Conservation (phyloP, 2,329 filamentous ascomycete genomes). For the Hypoxylon sp. region DNA sequence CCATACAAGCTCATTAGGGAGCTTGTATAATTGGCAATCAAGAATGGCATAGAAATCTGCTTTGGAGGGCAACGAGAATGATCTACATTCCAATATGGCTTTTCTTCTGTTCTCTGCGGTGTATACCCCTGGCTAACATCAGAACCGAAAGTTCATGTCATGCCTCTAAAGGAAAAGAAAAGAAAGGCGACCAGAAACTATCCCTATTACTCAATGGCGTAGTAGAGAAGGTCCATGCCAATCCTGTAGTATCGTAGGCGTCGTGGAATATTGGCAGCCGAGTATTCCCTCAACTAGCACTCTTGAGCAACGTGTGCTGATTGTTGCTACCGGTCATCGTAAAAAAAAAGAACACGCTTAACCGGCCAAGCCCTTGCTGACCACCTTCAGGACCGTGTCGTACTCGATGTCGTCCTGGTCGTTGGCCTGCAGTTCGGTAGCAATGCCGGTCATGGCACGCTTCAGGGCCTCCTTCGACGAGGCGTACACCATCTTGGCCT, state of each 20-base stretch:
- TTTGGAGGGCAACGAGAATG: conserved; percentile 36
- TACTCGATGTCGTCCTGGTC: conserved; percentile 84
- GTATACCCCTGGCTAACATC: conserved; percentile 47
- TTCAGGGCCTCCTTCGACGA: conserved; percentile 88
- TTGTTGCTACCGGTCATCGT: conserved; percentile 22
- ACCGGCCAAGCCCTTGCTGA: conserved; percentile 68
- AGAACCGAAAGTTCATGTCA: conserved; percentile 45
- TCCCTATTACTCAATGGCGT: conserved; percentile 31
- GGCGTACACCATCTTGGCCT: conserved; percentile 91
- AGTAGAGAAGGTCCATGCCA: conserved; percentile 33
- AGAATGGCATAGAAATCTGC: conserved; percentile 26
- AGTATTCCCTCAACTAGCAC: conserved; percentile 28
- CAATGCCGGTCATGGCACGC: conserved; percentile 77
- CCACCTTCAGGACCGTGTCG: conserved; percentile 71
- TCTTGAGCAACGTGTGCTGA: conserved; percentile 25
- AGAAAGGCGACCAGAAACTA: conserved; percentile 42
- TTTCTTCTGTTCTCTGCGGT: conserved; percentile 44
- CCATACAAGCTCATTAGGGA: neutral
- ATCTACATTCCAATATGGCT: conserved; percentile 43
- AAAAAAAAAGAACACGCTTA: conserved; percentile 44
- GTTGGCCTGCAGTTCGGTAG: conserved; percentile 83
- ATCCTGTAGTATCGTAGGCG: conserved; percentile 40
- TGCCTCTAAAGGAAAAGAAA: conserved; percentile 42
- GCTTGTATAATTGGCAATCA: conserved; percentile 13
- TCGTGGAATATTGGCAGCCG: conserved; percentile 36